A percentile compares a stretch with the other conserved stretches of the same genome.
Conservation (phyloP, 1,284 basidiomycete genomes). For the Tranzscheliella williamsii region DNA sequence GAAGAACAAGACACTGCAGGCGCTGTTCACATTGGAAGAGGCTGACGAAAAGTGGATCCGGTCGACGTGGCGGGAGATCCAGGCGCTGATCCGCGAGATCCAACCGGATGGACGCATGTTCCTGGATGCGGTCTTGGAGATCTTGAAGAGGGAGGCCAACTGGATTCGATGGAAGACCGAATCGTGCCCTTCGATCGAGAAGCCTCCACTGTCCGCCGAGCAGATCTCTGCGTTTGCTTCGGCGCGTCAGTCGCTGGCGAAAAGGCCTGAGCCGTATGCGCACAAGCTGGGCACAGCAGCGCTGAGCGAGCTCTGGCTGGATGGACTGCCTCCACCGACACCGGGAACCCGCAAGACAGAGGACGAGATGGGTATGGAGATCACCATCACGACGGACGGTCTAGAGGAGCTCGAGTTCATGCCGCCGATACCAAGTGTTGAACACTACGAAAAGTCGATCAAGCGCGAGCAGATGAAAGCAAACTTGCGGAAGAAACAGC, state of each 20-base stretch:
- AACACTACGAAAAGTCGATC: constrained; percentile 41
- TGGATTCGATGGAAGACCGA: constrained; percentile 58
- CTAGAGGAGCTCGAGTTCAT: constrained; percentile 53
- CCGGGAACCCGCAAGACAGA: constrained; percentile 29
- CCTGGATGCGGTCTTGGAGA: constrained; percentile 43
- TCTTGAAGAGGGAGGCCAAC: constrained; percentile 43
- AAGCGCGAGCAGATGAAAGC: constrained; percentile 39
- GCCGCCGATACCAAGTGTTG: constrained; percentile 37
- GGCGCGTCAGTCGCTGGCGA: constrained; percentile 18
- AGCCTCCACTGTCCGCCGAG: constrained; percentile 30
- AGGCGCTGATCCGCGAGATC: constrained; percentile 43
- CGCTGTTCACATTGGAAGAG: constrained; percentile 34
- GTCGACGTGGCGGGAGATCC: constrained; percentile 50
- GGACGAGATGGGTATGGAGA: constrained; percentile 45
- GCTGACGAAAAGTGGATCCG: constrained; percentile 53
- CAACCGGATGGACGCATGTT: constrained; percentile 44
- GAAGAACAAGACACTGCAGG: constrained; percentile 52
- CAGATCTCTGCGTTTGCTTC: constrained; percentile 29
- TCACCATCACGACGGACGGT: constrained; percentile 47
- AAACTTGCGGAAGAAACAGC: constrained; percentile 37
- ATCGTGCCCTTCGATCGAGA: constrained; percentile 52
- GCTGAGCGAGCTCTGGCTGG: constrained; percentile 55
- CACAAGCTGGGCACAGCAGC: constrained; percentile 53
- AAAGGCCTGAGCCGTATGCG: constrained; percentile 20
- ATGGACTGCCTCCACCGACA: constrained; percentile 42